These are phyloP conservation scores for Oropetium thomaeum DNA, from an alignment of 176 grass and related monocot genomes.

Conservation along the genomic window DNA sequence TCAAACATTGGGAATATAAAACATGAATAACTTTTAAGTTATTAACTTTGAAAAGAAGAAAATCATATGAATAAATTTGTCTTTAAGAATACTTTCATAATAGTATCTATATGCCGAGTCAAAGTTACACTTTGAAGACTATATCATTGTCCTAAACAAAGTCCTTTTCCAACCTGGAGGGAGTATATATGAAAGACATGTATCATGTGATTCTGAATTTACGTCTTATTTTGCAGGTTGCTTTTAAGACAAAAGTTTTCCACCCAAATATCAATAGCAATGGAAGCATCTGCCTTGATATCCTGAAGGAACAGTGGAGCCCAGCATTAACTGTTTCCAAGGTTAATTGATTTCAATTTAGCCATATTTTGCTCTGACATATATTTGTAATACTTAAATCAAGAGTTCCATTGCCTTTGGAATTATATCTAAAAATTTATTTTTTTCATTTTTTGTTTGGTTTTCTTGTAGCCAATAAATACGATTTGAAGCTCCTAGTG, in stretches of 20 bases:
- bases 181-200: neutral
- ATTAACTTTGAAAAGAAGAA: too few relatives aligned
- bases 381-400: neutral
- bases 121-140: neutral
- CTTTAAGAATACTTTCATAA: too few relatives aligned
- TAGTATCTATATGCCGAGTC: too few relatives aligned
- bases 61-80: too few relatives aligned
- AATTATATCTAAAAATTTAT: neutral
- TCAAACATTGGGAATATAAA: too few relatives aligned
- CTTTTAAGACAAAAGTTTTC: conserved; percentile 56
- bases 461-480: too few relatives aligned
- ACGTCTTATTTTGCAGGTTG: conserved; percentile 19
- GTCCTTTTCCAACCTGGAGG: neutral
- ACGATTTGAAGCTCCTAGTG: too few relatives aligned
- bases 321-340: conserved; percentile 58
- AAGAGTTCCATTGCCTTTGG: neutral
- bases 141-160: neutral
- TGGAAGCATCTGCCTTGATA: conserved; percentile 64
- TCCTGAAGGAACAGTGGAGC: conserved; percentile 62
- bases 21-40: too few relatives aligned
- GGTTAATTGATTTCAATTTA: neutral
- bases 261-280: conserved; percentile 61
- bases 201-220: neutral
- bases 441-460: too few relatives aligned
- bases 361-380: neutral